A percentile compares a stretch with the other conserved stretches of the same genome.
phyloP scores from a whole-genome alignment of 495 filamentous ascomycete species.

The Aspergillus biplanus region DNA sequence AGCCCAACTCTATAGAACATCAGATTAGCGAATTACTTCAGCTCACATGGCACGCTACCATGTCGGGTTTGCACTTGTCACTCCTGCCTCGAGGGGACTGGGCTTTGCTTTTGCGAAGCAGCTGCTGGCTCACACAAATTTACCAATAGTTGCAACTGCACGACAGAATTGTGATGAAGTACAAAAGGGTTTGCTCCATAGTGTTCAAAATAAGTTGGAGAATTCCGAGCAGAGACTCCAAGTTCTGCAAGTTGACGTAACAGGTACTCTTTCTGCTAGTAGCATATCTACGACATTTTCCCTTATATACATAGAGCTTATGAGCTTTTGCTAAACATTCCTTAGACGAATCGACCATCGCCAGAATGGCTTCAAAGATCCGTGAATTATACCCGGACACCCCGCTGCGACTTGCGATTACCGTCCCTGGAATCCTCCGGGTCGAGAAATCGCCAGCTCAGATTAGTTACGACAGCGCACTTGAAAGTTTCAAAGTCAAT shows the following conservation, averaged over 20 bases:
- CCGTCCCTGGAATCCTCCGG: constrained; percentile 71
- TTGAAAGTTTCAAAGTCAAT: constrained; percentile 69
- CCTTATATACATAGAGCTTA: too few species aligned
- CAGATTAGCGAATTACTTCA: neutral
- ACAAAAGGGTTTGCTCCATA: constrained; percentile 56
- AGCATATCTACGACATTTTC: constrained; percentile 5
- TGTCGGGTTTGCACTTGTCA: constrained; percentile 34
- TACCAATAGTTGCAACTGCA: constrained; percentile 75
- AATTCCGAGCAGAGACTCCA: constrained; percentile 53
- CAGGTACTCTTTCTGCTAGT: constrained; percentile 41
- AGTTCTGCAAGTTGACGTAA: constrained; percentile 63
- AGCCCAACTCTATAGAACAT: too few species aligned
- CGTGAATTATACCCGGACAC: constrained; percentile 51
- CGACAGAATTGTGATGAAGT: constrained; percentile 58
- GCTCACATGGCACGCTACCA: constrained; percentile 19
- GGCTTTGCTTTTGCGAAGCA: constrained; percentile 71
- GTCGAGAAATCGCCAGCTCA: constrained; percentile 73
- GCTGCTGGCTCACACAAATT: constrained; percentile 63
- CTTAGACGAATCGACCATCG: constrained; percentile 46
- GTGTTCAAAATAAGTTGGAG: constrained; percentile 32
- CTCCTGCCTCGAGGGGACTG: constrained; percentile 75
- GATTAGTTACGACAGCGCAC: constrained; percentile 58
- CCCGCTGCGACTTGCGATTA: constrained; percentile 70
- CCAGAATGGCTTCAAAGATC: constrained; percentile 39
- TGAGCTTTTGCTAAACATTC: constrained; percentile 1